These are phyloP conservation scores for Chlamydomonas sphaeroides DNA, from an alignment of 139 green algal genomes.

Conservation along the genomic window DNA sequence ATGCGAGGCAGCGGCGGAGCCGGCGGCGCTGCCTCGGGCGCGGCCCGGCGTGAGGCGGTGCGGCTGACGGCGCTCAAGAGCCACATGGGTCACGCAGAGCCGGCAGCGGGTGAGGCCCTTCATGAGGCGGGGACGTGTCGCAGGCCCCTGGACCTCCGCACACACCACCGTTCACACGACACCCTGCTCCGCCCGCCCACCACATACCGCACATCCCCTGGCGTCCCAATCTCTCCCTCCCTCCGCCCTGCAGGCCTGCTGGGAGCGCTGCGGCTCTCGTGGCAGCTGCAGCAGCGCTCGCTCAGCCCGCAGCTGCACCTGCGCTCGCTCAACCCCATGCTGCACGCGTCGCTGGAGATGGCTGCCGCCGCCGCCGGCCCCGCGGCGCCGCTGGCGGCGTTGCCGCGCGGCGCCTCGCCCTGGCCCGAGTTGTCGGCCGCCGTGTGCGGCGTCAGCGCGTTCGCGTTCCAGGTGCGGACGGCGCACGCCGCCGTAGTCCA, in stretches of 20 bases:
- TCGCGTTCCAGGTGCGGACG: slow-evolving; percentile 75
- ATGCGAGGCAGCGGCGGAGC: not conserved
- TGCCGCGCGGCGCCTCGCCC: slow-evolving; percentile 12
- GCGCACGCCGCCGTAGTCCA: too few relatives aligned
- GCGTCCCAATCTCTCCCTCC: too few relatives aligned
- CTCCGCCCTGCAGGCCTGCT: slow-evolving; percentile 51
- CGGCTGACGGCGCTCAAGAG: slow-evolving; percentile 55
- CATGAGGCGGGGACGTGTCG: too few relatives aligned
- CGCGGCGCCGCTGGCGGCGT: not conserved
- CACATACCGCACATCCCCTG: too few relatives aligned
- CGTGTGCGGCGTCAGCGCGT: slow-evolving; percentile 51
- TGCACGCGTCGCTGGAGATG: slow-evolving; percentile 49
- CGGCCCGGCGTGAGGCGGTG: not conserved
- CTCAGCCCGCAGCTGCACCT: slow-evolving; percentile 61
- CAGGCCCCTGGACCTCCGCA: too few relatives aligned
- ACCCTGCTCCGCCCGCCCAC: too few relatives aligned
- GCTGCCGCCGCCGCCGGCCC: not conserved
- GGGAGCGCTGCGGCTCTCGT: slow-evolving; percentile 47
- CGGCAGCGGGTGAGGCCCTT: slow-evolving; percentile 56
- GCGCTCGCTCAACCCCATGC: slow-evolving; percentile 62
- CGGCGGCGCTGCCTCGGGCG: not conserved
- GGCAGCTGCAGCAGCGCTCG: slow-evolving; percentile 34
- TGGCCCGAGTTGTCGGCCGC: not conserved
- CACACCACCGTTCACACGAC: too few relatives aligned
- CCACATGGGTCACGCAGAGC: slow-evolving; percentile 66